Percentiles rank a stretch among this genome's conserved stretches.
phyloP scores from a whole-genome alignment of 2,329 filamentous ascomycete genomes.

The Fusarium verticillioides region DNA sequence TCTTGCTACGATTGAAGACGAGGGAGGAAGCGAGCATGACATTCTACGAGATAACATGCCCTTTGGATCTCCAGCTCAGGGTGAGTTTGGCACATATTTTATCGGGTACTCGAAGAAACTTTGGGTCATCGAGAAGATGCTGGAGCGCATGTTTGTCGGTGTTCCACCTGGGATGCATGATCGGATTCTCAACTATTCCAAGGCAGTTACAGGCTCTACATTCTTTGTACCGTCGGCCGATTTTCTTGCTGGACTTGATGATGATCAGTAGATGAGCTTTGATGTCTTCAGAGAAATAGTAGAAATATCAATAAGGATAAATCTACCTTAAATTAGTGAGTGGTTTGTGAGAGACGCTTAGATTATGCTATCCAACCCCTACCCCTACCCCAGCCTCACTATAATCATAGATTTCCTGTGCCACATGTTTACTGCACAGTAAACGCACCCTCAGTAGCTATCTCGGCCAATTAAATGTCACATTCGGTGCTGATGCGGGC shows the following conservation, averaged over 20 bases:
- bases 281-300: too few species aligned
- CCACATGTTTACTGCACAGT: neutral
- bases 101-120: constrained; percentile 64
- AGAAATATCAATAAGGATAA: neutral
- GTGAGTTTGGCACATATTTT: constrained; percentile 68
- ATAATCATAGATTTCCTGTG: neutral
- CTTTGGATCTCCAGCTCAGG: constrained; percentile 63
- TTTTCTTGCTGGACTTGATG: constrained; percentile 18
- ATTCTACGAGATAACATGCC: constrained; percentile 71
- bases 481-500: neutral
- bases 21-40: constrained; percentile 60
- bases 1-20: constrained; percentile 64
- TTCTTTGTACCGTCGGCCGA: constrained; percentile 61
- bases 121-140: constrained; percentile 69
- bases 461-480: neutral
- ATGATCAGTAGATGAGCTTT: neutral
- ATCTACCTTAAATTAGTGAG: neutral
- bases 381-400: neutral
- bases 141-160: constrained; percentile 67
- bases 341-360: neutral
- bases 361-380: neutral
- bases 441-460: neutral
- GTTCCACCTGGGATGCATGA: constrained; percentile 65
- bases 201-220: constrained; percentile 60
- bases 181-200: constrained; percentile 65